Percentiles rank a stretch among this genome's conserved stretches.
Conservation (phyloP, 2,329 filamentous ascomycete genomes). For the Aspergillus cejpii region DNA sequence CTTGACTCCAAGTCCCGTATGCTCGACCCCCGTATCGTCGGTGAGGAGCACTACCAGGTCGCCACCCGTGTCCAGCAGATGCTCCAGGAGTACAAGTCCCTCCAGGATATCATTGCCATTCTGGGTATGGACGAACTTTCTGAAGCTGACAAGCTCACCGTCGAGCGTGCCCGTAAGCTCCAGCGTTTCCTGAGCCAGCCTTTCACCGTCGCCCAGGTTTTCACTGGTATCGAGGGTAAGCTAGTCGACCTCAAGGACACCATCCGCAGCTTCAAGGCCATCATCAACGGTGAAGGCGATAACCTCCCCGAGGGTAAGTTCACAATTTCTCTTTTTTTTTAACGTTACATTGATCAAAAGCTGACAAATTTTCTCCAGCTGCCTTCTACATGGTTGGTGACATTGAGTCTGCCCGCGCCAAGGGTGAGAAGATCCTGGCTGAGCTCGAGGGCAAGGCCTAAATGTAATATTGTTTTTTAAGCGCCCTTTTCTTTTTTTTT, state of each 20-base stretch:
- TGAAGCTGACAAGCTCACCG: slow-evolving; percentile 97
- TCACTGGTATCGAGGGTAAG: slow-evolving; percentile 81
- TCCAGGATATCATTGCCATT: slow-evolving; percentile 99
- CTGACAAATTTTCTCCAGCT: slow-evolving; percentile 38
- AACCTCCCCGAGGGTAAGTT: slow-evolving; percentile 79
- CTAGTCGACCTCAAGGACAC: slow-evolving; percentile 99
- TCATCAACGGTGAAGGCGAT: slow-evolving; percentile 90
- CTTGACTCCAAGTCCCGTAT: slow-evolving; percentile 99
- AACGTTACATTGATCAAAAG: background rate
- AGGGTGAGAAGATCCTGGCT: slow-evolving; percentile 99
- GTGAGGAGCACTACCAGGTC: slow-evolving; percentile 93
- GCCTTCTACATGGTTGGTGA: slow-evolving; percentile 98
- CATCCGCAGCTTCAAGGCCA: slow-evolving; percentile 94
- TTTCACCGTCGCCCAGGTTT: slow-evolving; percentile 77
- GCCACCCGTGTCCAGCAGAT: slow-evolving; percentile 97
- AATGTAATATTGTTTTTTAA: slow-evolving; percentile 40
- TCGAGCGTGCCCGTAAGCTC: slow-evolving; percentile 99
- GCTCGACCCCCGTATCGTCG: slow-evolving; percentile 97
- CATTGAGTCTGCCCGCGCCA: slow-evolving; percentile 82
- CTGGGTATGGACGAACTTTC: slow-evolving; percentile 99
- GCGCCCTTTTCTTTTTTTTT: slow-evolving; percentile 29
- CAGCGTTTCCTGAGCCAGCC: slow-evolving; percentile 99
- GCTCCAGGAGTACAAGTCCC: slow-evolving; percentile 99
- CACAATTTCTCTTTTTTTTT: background rate
- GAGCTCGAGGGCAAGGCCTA: slow-evolving; percentile 65